Base-by-base conservation (phyloP, 768 basidiomycete species). In the Russula brevipes region DNA sequence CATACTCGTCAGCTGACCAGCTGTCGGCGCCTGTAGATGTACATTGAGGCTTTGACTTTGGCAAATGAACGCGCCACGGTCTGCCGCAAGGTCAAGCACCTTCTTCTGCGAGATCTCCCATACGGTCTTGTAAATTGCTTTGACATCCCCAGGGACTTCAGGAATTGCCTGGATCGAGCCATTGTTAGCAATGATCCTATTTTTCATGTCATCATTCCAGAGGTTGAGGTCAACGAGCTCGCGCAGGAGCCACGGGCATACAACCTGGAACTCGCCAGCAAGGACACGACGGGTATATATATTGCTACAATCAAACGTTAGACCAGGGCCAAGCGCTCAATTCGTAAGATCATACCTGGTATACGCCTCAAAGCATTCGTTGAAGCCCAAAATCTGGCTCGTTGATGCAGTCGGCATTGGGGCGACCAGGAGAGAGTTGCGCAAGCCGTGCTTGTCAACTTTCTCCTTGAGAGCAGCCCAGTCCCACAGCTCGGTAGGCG, bases 381-480 rank as follows among this genome's bases (percentile, higher is more conserved):
- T 99, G 80, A 90, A 90, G 47, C 97, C 97, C 55, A 98, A 82
- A 70, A 99, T 99, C 77, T 98, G 97, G 75, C 91, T 94, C 2
- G 97, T 99, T 30, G 94, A 96, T 1, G 97, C 97, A 38, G 97
- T 99, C 1, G 97, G 97, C 97, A 99, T 99, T n/a, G 96, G 96
- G 0, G 96, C 87, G 64, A 91, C 77, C 12, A 98, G 79, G 17
- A 98, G 79, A 36, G 96, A 95, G 78, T 98, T 98, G 66, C 94
- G 78, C 59, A 98, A 75, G 59, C 96, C 96, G 70, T 82, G 81
- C 69, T 81, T 78, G 17, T 85, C 84, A 58, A 99, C 89, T 75
- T 91, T 89, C 69, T 82, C 89, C 80, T 96, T 97, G 73, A 98
- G 78, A 64, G 80, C 73, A 0, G 81, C 72, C 97, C 97, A 99